A percentile compares a stretch with the other conserved stretches of the same genome.
phyloP scores from a whole-genome alignment of 345 rosid genomes.

The Microthlaspi erraticum region DNA sequence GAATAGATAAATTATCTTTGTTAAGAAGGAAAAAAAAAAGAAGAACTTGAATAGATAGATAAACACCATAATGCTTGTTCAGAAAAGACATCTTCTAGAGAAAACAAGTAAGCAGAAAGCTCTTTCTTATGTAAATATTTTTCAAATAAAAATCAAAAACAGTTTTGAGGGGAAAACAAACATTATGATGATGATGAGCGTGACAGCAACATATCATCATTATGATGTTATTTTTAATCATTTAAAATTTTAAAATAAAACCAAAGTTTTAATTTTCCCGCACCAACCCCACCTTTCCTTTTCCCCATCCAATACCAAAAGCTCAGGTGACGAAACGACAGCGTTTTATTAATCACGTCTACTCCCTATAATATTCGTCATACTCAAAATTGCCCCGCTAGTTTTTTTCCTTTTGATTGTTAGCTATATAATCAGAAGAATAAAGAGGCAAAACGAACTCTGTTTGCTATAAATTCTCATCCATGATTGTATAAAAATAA shows the following conservation, averaged over 20 bases:
- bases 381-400: slow-evolving; percentile 23
- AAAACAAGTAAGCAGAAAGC: slow-evolving; percentile 36
- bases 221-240: slow-evolving; percentile 44
- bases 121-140: slow-evolving; percentile 3
- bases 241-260: slow-evolving; percentile 23
- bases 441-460: no score
- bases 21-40: no score
- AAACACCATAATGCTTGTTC: slow-evolving; percentile 30
- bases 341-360: slow-evolving; percentile 33
- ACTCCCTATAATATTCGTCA: slow-evolving; percentile 2
- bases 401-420: neutral
- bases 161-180: slow-evolving; percentile 26
- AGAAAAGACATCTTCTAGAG: slow-evolving; percentile 48
- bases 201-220: slow-evolving; percentile 73
- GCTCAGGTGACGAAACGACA: slow-evolving; percentile 38
- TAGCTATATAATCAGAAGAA: no score
- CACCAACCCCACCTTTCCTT: slow-evolving; percentile 39
- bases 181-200: slow-evolving; percentile 60
- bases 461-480: no score
- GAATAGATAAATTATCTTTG: no score
- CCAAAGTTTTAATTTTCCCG: slow-evolving; percentile 11
- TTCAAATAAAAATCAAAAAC: slow-evolving; percentile 1
- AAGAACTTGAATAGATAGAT: slow-evolving; percentile 19
- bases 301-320: slow-evolving; percentile 30
- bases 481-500: no score